Evolutionary conservation across 169 alveolate species (phyloP).

Genomic region (Besnoitia besnoiti): DNA sequence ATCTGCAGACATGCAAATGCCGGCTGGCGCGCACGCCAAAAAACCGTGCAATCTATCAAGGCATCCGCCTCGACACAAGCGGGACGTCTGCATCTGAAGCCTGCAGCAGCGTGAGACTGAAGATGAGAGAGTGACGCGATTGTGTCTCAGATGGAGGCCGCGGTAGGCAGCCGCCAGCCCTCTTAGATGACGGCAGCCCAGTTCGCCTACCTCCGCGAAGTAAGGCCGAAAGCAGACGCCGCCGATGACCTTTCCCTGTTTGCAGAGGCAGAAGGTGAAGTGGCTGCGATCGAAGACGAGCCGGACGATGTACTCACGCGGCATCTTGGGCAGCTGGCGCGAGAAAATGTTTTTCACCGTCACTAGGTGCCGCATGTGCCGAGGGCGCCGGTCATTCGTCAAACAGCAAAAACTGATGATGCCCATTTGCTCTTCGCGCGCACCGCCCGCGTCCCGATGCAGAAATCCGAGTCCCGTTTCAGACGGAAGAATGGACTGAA

Average conservation of each 20-base stretch:
- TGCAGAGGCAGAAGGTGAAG: conserved; percentile 93
- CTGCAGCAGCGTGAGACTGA: too few species aligned
- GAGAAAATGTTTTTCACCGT: conserved; percentile 95
- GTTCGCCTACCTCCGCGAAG: conserved; percentile 79
- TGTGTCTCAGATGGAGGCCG: too few species aligned
- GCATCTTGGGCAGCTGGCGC: conserved; percentile 98
- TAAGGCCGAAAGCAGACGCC: conserved; percentile 96
- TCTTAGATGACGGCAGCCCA: too few species aligned
- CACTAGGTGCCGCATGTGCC: conserved; percentile 86
- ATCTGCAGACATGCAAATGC: too few species aligned
- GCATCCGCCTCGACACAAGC: too few species aligned
- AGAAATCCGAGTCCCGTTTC: conserved; percentile 91
- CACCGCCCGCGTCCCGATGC: conserved; percentile 93
- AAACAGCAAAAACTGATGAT: conserved; percentile 89
- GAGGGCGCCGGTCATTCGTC: conserved; percentile 91
- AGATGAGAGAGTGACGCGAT: too few species aligned
- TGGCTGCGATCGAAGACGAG: conserved; percentile 96
- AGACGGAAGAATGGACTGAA: conserved; percentile 80
- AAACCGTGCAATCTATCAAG: too few species aligned
- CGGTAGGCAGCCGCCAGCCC: too few species aligned
- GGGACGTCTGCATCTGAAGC: too few species aligned
- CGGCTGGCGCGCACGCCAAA: too few species aligned
- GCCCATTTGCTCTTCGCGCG: conserved; percentile 89
- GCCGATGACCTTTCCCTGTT: conserved; percentile 94
- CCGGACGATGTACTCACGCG: conserved; percentile 97